Percentiles rank a stretch among this genome's conserved stretches.
Conservation (phyloP, 2,329 filamentous ascomycete genomes). For the Microdochium nivale region DNA sequence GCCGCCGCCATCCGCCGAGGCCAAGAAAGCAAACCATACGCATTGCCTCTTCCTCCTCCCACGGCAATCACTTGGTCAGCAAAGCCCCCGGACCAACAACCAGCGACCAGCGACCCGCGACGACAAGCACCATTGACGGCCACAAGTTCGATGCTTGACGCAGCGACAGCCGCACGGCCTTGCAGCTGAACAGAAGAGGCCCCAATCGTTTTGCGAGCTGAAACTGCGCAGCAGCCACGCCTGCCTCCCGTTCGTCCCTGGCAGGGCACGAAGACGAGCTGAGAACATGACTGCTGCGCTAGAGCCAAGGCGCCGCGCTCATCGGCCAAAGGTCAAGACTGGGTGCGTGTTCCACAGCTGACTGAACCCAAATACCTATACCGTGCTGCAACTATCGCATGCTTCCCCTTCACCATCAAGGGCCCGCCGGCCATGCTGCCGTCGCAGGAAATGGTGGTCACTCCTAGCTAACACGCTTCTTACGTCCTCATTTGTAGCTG, state of each 20-base stretch:
- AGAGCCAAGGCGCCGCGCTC: background rate
- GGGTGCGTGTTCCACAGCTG: background rate
- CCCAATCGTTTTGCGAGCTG: background rate
- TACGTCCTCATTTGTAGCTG: background rate
- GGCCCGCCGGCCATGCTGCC: too few relatives aligned
- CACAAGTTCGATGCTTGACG: background rate
- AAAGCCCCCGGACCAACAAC: background rate
- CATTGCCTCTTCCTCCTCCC: background rate
- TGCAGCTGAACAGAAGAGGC: background rate
- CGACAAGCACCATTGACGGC: background rate
- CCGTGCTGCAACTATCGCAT: background rate
- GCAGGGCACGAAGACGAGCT: background rate
- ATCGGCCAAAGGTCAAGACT: background rate
- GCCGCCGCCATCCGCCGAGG: background rate
- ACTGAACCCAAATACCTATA: background rate
- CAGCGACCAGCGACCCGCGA: background rate
- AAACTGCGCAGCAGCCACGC: background rate
- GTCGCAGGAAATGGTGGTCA: background rate
- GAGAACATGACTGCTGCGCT: background rate
- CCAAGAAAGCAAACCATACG: background rate
- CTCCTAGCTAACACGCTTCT: background rate
- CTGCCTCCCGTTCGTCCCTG: background rate
- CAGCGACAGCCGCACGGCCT: background rate
- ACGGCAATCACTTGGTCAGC: background rate
- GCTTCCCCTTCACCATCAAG: background rate